phyloP scores from a whole-genome alignment of 2,329 filamentous ascomycete genomes.

The Ophiocordyceps polyrhachis-furcata region DNA sequence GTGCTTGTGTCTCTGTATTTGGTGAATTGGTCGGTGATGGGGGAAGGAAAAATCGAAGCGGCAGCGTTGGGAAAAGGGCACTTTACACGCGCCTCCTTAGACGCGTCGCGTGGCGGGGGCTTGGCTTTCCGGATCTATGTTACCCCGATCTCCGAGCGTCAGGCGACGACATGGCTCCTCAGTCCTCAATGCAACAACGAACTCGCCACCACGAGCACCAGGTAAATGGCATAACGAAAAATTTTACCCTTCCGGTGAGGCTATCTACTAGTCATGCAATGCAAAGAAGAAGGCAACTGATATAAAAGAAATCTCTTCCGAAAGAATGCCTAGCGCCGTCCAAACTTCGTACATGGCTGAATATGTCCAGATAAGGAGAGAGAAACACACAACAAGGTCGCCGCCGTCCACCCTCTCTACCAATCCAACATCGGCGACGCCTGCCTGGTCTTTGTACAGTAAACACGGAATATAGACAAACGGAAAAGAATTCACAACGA shows the following conservation, averaged over 20 bases:
- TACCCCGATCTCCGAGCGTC: neutral
- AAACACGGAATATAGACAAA: neutral
- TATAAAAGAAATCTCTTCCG: neutral
- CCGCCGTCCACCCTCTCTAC: too few species aligned
- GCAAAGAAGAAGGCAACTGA: neutral
- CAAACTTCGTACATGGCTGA: neutral
- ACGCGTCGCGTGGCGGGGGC: constrained; percentile 12
- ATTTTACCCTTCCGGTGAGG: too few species aligned
- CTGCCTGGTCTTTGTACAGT: neutral
- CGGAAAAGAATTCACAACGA: constrained; percentile 19
- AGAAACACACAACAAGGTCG: too few species aligned
- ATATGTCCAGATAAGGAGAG: neutral
- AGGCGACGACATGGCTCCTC: too few species aligned
- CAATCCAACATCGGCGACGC: neutral
- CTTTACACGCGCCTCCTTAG: constrained; percentile 14
- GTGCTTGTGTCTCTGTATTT: neutral
- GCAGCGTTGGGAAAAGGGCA: constrained; percentile 6
- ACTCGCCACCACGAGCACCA: too few species aligned
- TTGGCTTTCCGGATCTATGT: neutral
- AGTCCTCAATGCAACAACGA: too few species aligned
- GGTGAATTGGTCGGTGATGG: neutral
- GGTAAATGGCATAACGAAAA: too few species aligned
- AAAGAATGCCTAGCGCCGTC: neutral
- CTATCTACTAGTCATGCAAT: neutral
- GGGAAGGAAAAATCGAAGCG: neutral